Conservation (phyloP, 805 yeast genomes). For the Spathaspora passalidarum region DNA sequence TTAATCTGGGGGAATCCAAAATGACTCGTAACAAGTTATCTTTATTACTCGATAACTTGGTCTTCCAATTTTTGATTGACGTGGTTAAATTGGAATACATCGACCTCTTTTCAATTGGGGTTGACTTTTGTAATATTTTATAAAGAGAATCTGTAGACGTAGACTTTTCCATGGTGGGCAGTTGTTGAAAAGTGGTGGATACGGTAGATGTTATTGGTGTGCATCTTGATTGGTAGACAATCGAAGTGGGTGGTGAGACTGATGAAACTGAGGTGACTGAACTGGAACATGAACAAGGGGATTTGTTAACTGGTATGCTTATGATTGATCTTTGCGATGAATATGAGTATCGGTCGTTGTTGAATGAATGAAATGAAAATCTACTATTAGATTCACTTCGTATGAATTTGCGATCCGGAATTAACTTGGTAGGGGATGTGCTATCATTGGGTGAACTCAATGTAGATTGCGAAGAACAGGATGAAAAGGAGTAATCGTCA, state of each 20-base stretch:
- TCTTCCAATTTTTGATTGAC: conserved; percentile 12
- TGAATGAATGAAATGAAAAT: conserved; percentile 3
- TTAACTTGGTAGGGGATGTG: background rate
- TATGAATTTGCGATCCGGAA: background rate
- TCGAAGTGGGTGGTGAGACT: background rate
- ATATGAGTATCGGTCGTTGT: conserved; percentile 1
- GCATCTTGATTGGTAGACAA: background rate
- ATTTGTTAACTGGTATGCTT: conserved; percentile 3
- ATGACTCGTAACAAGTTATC: conserved; percentile 6
- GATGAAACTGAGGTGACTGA: background rate
- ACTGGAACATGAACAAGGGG: background rate
- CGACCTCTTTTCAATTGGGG: conserved; percentile 1
- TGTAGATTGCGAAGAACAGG: conserved; percentile 1
- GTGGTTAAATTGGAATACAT: conserved; percentile 12
- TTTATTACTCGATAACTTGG: conserved; percentile 5
- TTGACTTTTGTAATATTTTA: conserved; percentile 6
- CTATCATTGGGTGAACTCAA: background rate
- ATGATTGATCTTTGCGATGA: conserved; percentile 4
- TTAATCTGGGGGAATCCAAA: conserved; percentile 12
- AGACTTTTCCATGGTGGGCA: conserved; percentile 1
- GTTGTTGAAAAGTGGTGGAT: conserved; percentile 8
- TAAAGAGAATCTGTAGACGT: conserved; percentile 8
- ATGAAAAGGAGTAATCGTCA: conserved; percentile 4
- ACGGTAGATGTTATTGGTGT: conserved; percentile 5
- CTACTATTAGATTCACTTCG: background rate